phyloP scores from a whole-genome alignment of 108 stramenopile genomes.

The Schizochytrium sp. region DNA sequence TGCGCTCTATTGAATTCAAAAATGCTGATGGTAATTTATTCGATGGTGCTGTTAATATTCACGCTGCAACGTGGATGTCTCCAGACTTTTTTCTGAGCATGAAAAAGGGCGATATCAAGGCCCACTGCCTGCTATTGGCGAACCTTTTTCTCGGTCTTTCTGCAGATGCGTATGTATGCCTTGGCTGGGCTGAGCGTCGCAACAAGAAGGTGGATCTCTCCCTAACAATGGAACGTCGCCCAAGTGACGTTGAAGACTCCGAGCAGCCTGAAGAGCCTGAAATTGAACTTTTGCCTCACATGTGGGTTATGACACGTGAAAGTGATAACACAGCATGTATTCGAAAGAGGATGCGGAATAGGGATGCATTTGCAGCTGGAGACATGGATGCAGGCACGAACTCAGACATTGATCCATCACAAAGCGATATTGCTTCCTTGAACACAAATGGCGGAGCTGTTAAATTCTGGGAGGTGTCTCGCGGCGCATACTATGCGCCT shows the following conservation, averaged over 20 bases:
- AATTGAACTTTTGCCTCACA: neutral
- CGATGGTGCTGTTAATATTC: conserved; percentile 56
- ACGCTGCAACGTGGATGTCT: conserved; percentile 27
- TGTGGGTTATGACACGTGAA: conserved; percentile 43
- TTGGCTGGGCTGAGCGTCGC: conserved; percentile 34
- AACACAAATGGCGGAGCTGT: conserved; percentile 30
- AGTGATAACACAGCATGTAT: neutral
- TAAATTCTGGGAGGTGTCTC: conserved; percentile 52
- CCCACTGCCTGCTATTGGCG: conserved; percentile 19
- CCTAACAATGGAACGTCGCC: neutral
- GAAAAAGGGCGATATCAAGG: conserved; percentile 34
- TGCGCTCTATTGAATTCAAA: conserved; percentile 48
- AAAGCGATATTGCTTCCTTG: neutral
- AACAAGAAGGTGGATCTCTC: neutral
- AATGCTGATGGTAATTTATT: neutral
- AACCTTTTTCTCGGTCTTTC: conserved; percentile 61
- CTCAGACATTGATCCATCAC: neutral
- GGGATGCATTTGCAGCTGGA: neutral
- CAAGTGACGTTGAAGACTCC: neutral
- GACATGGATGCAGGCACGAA: neutral
- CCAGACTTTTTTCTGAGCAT: conserved; percentile 55
- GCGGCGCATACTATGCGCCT: conserved; percentile 30
- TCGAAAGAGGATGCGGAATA: neutral
- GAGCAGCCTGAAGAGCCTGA: neutral
- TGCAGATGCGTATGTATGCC: conserved; percentile 34